Evolutionary conservation across 768 basidiomycete genomes (phyloP).

Genomic region (Xerocomellus chrysenteron): DNA sequence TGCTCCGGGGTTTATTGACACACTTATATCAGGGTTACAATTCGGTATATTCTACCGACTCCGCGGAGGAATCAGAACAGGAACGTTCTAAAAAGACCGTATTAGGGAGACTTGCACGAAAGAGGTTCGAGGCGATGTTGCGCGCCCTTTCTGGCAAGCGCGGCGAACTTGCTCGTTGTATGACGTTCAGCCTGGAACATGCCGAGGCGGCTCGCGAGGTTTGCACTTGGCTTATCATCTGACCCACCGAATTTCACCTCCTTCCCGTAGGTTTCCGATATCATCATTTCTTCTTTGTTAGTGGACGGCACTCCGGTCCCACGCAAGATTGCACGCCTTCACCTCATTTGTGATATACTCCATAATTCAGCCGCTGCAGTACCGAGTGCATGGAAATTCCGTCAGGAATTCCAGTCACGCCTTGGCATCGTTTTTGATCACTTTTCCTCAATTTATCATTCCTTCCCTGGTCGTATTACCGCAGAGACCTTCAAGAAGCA

Average conservation of each 20-base stretch:
- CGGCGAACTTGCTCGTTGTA: conserved; percentile 90
- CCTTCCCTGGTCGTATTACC: conserved; percentile 93
- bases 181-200: conserved; percentile 96
- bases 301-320: conserved; percentile 96
- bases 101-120: conserved; percentile 76
- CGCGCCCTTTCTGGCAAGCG: conserved; percentile 81
- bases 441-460: conserved; percentile 88
- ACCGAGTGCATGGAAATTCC: conserved; percentile 97
- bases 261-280: conserved; percentile 70
- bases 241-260: conserved; percentile 1
- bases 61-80: conserved; percentile 89
- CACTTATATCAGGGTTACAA: conserved; percentile 65
- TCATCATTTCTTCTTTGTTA: conserved; percentile 84
- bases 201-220: conserved; percentile 96
- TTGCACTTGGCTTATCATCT: conserved; percentile 9
- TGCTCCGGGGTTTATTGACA: conserved; percentile 7
- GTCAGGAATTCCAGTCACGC: conserved; percentile 88
- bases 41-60: conserved; percentile 88
- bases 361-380: conserved; percentile 95
- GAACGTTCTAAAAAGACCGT: conserved; percentile 76
- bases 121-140: conserved; percentile 88
- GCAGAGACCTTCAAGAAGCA: conserved; percentile 96
- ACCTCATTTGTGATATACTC: conserved; percentile 95
- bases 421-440: conserved; percentile 97
- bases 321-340: conserved; percentile 90